Base-by-base conservation (phyloP, 1,284 basidiomycete genomes). In the Cryptococcus jaspeensis region DNA sequence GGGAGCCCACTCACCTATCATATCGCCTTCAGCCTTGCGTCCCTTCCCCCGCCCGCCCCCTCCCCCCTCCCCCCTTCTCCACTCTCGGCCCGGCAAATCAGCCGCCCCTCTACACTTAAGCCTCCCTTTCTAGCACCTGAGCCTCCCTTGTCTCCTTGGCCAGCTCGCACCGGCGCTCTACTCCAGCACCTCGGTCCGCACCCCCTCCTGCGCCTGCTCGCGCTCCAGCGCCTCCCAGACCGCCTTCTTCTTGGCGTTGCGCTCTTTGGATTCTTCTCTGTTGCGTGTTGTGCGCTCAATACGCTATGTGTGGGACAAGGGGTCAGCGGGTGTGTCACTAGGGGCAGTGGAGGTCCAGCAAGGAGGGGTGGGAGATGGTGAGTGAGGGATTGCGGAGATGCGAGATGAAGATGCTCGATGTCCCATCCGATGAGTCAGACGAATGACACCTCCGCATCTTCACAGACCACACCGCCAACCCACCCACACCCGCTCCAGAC, bases 241-340 rank as follows among this genome's bases (percentile, higher is more conserved):
- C 47, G 70, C 67, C 38, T 67, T 57, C 65, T 76, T 78, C 60
- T 75, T 77, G 25, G 58, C 60, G 11, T 62, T 77, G 56, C 84
- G 81, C 58, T 80, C 80, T 72, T 87, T 90, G 7, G 88, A 84
- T 1, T 77, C 74, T 66, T 87, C 84, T 47, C 87, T 81, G 73
- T 92, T 92, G 52, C 78, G 78, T n/a, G 82, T 75, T 8, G 88
- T 85, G 55, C 89, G 84, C 48, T 83, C 82, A 23, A 87, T 65
- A 52, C 88, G 84, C 90, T 90, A 66, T 59, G 43, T 20, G 23
- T 2, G 40, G 40, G 16, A 41, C 7, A 41, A 12, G n/a, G 5
- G 5, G 40, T 41, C 13, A 41, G 40, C 40, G 13, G 5, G 40
- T 41, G 7, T 32, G 4, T 47, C 45, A 50, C 15, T 9, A 38